Evolutionary conservation across 108 stramenopile species (phyloP).

Genomic region (Schizochytrium sp.): DNA sequence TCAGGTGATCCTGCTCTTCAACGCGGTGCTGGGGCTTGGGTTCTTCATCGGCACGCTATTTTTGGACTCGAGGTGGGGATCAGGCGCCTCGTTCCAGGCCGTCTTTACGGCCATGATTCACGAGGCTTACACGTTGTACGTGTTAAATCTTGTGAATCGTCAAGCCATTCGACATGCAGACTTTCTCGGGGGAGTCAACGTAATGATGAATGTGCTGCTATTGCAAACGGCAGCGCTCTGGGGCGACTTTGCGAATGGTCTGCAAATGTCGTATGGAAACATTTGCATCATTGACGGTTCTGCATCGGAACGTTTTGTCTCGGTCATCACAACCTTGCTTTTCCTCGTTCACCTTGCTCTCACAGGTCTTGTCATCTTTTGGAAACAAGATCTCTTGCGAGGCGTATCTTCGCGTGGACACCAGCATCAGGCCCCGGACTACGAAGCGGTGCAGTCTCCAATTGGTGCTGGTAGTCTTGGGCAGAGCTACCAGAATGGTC

Average conservation of each 20-base stretch:
- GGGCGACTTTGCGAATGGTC: background rate
- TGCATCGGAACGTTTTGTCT: background rate
- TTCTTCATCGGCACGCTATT: constrained; percentile 1
- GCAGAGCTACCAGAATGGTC: background rate
- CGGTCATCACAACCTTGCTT: background rate
- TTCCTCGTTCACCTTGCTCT: background rate
- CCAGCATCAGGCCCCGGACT: background rate
- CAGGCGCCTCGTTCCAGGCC: background rate
- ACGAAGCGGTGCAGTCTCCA: background rate
- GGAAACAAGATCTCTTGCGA: background rate
- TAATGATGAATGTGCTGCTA: background rate
- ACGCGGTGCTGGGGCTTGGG: background rate
- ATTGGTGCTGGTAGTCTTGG: background rate
- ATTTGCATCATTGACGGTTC: background rate
- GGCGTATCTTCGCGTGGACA: background rate
- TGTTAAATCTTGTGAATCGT: background rate
- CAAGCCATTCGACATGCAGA: background rate
- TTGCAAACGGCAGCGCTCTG: constrained; percentile 14
- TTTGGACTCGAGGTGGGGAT: background rate
- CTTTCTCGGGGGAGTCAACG: background rate
- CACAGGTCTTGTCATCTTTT: background rate
- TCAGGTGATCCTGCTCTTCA: background rate
- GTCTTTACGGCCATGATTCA: background rate
- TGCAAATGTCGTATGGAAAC: background rate
- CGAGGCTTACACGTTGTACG: background rate